A percentile compares a stretch with the other conserved stretches of the same genome.
Conservation (phyloP, 2,329 filamentous ascomycete species). For the Aureobasidium sp. region DNA sequence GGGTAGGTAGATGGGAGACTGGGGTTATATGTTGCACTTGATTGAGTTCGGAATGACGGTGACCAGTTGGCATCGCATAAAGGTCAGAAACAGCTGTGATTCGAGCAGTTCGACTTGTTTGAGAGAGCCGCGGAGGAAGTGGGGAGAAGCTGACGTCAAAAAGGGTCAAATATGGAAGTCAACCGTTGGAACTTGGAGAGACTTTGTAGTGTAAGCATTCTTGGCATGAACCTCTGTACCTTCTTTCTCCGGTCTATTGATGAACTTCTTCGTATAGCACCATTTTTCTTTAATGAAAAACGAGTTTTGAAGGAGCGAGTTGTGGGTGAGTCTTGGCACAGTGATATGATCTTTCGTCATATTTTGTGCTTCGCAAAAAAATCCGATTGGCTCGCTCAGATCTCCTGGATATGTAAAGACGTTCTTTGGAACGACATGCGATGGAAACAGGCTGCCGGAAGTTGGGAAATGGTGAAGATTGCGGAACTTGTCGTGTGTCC, state of each 20-base stretch:
- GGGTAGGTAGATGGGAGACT: background rate
- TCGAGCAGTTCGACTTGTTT: background rate
- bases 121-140: background rate
- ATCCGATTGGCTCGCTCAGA: too few species aligned
- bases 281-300: too few species aligned
- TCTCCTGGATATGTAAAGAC: too few species aligned
- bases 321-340: too few species aligned
- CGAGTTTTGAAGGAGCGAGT: too few species aligned
- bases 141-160: constrained; percentile 5
- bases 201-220: background rate
- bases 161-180: background rate
- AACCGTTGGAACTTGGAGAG: background rate
- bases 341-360: too few species aligned
- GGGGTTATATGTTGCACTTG: background rate
- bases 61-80: background rate
- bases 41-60: background rate
- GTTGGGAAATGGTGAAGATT: too few species aligned
- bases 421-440: too few species aligned
- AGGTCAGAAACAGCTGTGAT: background rate
- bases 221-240: background rate
- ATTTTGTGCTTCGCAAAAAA: too few species aligned
- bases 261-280: too few species aligned
- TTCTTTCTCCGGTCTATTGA: background rate
- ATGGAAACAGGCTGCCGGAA: too few species aligned
- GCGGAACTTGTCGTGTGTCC: too few species aligned